Evolutionary conservation across 192 early-diverging fungal genomes (phyloP).

Genomic region (Linnemannia schmuckeri): DNA sequence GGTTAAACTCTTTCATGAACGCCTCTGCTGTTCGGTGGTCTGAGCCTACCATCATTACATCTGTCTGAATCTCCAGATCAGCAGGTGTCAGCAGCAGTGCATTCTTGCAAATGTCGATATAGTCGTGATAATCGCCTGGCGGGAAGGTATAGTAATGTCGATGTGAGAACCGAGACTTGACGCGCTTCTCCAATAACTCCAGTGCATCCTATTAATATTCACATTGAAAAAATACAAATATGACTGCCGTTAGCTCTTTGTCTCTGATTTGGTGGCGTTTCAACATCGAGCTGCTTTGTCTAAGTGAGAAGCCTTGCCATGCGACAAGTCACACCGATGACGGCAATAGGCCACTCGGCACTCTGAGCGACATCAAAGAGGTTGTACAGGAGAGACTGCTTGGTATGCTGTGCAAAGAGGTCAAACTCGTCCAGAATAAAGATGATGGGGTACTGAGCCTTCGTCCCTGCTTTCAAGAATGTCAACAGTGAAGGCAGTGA

Average conservation of each 20-base stretch:
- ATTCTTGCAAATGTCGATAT: constrained; percentile 66
- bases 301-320: constrained; percentile 56
- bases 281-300: neutral
- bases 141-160: constrained; percentile 82
- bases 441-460: constrained; percentile 73
- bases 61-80: constrained; percentile 21
- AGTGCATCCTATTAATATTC: constrained; percentile 74
- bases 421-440: constrained; percentile 97
- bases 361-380: constrained; percentile 92
- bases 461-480: constrained; percentile 71
- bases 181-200: constrained; percentile 91
- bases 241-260: neutral
- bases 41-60: constrained; percentile 10
- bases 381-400: constrained; percentile 94
- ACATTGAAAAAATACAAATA: neutral
- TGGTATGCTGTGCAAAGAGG: constrained; percentile 91
- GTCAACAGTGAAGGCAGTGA: constrained; percentile 73
- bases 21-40: constrained; percentile 35
- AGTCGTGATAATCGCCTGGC: constrained; percentile 67
- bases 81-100: constrained; percentile 59
- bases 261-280: neutral
- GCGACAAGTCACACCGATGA: constrained; percentile 87
- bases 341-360: constrained; percentile 85
- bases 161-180: constrained; percentile 95
- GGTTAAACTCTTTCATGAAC: constrained; percentile 68